A percentile compares a stretch with the other conserved stretches of the same genome.
These are phyloP conservation scores for Neurospora pannonica DNA, from an alignment of 495 filamentous ascomycete genomes.

Conservation along the genomic window DNA sequence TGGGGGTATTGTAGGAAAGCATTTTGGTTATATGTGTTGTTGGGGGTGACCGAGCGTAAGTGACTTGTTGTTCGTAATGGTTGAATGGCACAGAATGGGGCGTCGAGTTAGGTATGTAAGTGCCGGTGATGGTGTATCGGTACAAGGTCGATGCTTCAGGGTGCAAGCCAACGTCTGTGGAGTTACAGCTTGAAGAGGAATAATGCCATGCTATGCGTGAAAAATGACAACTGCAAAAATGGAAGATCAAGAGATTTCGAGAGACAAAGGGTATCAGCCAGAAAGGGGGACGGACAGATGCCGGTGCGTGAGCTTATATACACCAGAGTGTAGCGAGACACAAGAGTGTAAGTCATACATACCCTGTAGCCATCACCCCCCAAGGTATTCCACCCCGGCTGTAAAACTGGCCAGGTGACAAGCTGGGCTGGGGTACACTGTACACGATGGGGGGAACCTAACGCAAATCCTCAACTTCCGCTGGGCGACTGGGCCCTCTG, in stretches of 20 bases:
- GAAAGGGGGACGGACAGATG: background rate
- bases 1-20: conserved; percentile 34
- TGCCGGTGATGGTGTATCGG: background rate
- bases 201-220: background rate
- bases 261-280: background rate
- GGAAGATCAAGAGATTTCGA: background rate
- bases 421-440: background rate
- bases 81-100: background rate
- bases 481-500: background rate
- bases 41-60: background rate
- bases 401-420: background rate
- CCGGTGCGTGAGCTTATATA: background rate
- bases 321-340: background rate
- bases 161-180: background rate
- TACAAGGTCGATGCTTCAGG: background rate
- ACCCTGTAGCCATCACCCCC: background rate
- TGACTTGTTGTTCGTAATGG: background rate
- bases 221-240: background rate
- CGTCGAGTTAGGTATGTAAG: background rate
- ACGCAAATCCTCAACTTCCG: background rate
- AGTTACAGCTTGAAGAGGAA: background rate
- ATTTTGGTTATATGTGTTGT: conserved; percentile 13
- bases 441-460: background rate
- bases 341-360: background rate
- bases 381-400: background rate